Conservation (phyloP, 2,329 filamentous ascomycete genomes). For the Pestalotiopsis sp. region DNA sequence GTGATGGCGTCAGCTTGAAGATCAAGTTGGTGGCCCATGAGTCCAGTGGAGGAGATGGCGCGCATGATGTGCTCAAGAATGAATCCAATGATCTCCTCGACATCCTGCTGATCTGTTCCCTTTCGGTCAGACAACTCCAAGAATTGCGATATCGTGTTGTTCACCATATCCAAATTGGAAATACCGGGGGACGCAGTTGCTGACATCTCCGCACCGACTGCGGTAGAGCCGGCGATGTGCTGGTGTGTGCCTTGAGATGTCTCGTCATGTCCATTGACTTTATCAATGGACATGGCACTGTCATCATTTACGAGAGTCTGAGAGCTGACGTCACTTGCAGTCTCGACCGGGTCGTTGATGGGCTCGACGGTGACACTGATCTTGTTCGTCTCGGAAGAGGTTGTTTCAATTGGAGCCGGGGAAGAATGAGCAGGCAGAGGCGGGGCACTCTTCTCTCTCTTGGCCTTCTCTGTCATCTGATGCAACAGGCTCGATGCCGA, state of each 20-base stretch:
- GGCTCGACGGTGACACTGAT: conserved; percentile 35
- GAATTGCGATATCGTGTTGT: conserved; percentile 40
- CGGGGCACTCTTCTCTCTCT: conserved; percentile 38
- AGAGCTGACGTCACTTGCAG: conserved; percentile 52
- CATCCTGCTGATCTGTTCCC: conserved; percentile 82
- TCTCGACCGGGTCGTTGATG: conserved; percentile 38
- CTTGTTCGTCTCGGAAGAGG: conserved; percentile 37
- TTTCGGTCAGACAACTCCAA: conserved; percentile 49
- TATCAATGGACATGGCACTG: conserved; percentile 16
- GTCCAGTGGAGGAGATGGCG: conserved; percentile 74
- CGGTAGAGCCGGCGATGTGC: not conserved
- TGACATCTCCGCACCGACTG: not conserved
- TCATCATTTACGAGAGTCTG: conserved; percentile 47
- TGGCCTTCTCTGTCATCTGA: not conserved
- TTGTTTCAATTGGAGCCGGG: conserved; percentile 36
- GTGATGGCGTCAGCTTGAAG: conserved; percentile 84
- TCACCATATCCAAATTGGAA: conserved; percentile 46
- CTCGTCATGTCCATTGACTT: conserved; percentile 35
- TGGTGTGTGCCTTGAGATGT: not conserved
- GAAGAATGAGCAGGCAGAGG: conserved; percentile 54
- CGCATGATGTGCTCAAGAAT: conserved; percentile 90
- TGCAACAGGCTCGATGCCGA: conserved; percentile 38
- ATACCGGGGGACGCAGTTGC: conserved; percentile 20
- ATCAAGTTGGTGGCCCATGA: conserved; percentile 62
- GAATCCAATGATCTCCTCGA: conserved; percentile 93